Base-by-base conservation (phyloP, 192 early-diverging fungal genomes). In the Dimargaris xerosporica region DNA sequence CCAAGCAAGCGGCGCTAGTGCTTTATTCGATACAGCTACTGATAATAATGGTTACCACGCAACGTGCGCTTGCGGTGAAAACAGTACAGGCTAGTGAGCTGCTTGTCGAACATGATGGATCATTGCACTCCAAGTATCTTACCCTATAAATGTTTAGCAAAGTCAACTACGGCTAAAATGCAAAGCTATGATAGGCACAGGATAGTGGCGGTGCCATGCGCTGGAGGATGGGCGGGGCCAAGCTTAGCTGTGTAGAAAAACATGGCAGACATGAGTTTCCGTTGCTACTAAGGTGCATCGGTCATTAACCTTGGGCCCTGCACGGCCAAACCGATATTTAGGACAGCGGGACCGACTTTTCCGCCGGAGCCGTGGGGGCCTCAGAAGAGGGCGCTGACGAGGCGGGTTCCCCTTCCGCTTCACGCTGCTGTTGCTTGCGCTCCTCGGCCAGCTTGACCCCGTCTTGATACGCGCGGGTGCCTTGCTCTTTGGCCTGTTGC, bases 381-480 rank as follows among this genome's bases (percentile, higher is more conserved):
- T 10, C 28, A 28, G 54, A 28, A 34, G 46, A 3, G 21, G 46
- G 3, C 11, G 46, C 46, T 3, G 46, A 21, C 46, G 15, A 16
- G 46, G 17, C 46, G 46, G 34, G 34, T 12, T 47, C 15, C 4
- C 12, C 46, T 16, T 29, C 25, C 15, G 10, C 28, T 26, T 29
- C 54, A 34, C 29, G 54, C 19, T 31, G 54, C 28, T 52, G 54
- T 6, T 29, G 54, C 54, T 56, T 56, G 10, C 19, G n/a, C 34
- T 56, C 54, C 28, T 56, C 54, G 54, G 54, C 54, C 10, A 56
- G 54, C 19, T 34, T 26, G 28, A 56, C 54, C 6, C 54, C 34
- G 6, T 56, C 54, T 17, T 26, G 28, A 6, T 56, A 56, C 15
- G 54, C 29, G 25, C 48, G 25, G 48, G 47, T 17, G 30, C 45